These are phyloP conservation scores for Phanerochaete sordida DNA, from an alignment of 768 basidiomycete species.

Conservation along the genomic window DNA sequence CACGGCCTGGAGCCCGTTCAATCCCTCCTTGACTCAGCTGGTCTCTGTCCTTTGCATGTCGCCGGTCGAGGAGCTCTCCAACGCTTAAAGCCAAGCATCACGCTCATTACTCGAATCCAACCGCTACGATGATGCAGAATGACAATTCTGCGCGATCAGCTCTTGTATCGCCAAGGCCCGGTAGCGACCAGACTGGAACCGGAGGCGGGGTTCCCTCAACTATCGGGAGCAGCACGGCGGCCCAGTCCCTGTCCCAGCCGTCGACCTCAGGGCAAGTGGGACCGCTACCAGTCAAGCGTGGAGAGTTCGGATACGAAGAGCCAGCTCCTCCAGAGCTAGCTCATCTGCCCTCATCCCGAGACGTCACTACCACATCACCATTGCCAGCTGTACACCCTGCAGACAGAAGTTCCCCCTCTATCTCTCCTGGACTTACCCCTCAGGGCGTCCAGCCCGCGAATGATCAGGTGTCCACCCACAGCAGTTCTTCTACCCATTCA, in stretches of 20 bases:
- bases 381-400: constrained; percentile 51
- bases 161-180: neutral
- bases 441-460: neutral
- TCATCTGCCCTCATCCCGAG: neutral
- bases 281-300: constrained; percentile 59
- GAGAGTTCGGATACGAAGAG: constrained; percentile 62
- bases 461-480: neutral
- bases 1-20: constrained; percentile 1
- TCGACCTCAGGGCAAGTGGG: constrained; percentile 39
- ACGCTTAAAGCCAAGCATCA: constrained; percentile 5
- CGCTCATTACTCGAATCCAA: neutral
- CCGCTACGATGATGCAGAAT: neutral
- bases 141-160: neutral
- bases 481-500: constrained; percentile 7
- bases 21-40: constrained; percentile 1
- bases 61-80: neutral
- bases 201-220: neutral
- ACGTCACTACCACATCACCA: constrained; percentile 13
- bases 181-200: neutral
- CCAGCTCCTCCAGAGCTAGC: constrained; percentile 21
- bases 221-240: neutral
- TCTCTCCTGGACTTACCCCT: constrained; percentile 17
- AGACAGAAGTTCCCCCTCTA: constrained; percentile 34
- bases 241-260: neutral
- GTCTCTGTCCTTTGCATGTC: constrained; percentile 3